phyloP scores from a whole-genome alignment of 176 grass and related monocot genomes.

The Bonia amplexicaulis region DNA sequence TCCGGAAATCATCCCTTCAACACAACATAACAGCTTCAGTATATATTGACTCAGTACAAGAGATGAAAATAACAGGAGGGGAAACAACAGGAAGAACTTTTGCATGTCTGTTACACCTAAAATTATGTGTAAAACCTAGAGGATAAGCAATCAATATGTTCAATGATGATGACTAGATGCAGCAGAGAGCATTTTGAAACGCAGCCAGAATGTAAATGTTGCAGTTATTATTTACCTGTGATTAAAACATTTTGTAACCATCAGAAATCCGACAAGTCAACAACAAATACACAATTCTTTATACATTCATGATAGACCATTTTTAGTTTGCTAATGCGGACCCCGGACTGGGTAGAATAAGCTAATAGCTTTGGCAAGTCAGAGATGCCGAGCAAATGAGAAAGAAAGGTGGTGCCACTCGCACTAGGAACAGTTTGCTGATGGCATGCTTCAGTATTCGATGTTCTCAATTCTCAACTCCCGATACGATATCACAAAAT shows the following conservation, averaged over 20 bases:
- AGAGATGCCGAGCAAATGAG: not conserved
- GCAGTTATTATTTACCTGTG: not conserved
- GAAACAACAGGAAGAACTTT: not conserved
- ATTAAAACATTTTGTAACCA: not conserved
- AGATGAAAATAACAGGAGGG: not conserved
- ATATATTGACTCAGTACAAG: slow-evolving; percentile 6
- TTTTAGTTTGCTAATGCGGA: not conserved
- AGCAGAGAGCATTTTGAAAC: not conserved
- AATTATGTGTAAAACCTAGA: not conserved
- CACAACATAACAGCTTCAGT: slow-evolving; percentile 31
- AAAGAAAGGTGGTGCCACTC: not conserved
- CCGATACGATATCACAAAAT: not conserved
- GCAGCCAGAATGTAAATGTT: not conserved
- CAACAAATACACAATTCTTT: not conserved
- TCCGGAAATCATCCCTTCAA: slow-evolving; percentile 93
- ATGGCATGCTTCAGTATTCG: not conserved
- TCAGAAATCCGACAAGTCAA: not conserved
- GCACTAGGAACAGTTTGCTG: not conserved
- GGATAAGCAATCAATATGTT: not conserved
- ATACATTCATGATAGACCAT: not conserved
- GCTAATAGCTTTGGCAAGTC: not conserved
- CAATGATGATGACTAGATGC: not conserved
- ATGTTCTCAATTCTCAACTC: not conserved
- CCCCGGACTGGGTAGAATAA: not conserved
- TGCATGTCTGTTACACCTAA: not conserved